These are phyloP conservation scores for Inosperma sp. DNA, from an alignment of 768 basidiomycete genomes.

Conservation along the genomic window DNA sequence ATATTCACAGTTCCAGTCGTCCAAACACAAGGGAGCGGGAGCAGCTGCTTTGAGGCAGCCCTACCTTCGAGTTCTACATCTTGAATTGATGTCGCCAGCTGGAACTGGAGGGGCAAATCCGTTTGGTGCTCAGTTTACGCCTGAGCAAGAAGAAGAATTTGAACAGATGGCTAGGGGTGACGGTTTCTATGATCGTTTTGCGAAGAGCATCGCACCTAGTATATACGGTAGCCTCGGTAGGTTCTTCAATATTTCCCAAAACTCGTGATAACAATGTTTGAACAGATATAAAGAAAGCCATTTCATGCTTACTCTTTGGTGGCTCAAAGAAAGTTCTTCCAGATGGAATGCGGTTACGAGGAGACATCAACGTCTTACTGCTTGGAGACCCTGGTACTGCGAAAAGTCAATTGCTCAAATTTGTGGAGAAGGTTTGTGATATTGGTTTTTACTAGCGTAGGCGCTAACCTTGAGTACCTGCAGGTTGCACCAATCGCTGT, in stretches of 20 bases:
- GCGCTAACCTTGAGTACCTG: neutral
- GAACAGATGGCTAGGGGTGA: constrained; percentile 85
- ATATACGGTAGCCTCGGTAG: constrained; percentile 92
- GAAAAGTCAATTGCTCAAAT: constrained; percentile 96
- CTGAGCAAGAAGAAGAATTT: constrained; percentile 98
- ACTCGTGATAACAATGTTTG: constrained; percentile 8
- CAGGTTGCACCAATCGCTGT: constrained; percentile 97
- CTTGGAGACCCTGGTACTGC: constrained; percentile 99
- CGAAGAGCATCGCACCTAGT: constrained; percentile 92
- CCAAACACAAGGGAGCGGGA: constrained; percentile 79
- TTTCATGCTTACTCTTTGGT: constrained; percentile 92
- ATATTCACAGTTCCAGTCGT: constrained; percentile 91
- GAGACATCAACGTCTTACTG: constrained; percentile 95
- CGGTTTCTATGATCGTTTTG: constrained; percentile 89
- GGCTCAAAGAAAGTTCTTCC: constrained; percentile 96
- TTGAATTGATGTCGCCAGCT: constrained; percentile 82
- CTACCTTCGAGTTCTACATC: constrained; percentile 88
- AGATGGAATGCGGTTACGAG: constrained; percentile 94
- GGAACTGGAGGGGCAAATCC: constrained; percentile 73
- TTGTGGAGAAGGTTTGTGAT: constrained; percentile 81
- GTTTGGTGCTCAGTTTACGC: constrained; percentile 83
- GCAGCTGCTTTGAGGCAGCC: constrained; percentile 88
- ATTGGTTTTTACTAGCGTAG: neutral
- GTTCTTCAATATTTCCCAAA: constrained; percentile 11
- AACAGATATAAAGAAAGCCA: constrained; percentile 96